These are phyloP conservation scores for Fistulifera pelliculosa DNA, from an alignment of 108 stramenopile genomes.

Conservation along the genomic window DNA sequence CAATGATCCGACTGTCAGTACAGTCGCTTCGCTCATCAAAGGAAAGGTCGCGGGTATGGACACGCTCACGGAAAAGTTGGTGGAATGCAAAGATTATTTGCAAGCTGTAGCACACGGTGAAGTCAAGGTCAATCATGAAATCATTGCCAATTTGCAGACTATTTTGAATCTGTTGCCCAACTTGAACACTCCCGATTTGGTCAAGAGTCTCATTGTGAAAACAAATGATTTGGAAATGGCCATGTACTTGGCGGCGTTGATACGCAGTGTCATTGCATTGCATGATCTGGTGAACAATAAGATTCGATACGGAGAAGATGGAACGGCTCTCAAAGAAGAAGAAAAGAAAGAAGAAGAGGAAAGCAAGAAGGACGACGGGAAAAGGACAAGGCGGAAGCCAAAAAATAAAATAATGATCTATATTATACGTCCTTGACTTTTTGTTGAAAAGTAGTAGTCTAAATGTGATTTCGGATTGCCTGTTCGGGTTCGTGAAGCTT, in stretches of 20 bases:
- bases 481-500: too few relatives aligned
- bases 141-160: slow-evolving; percentile 89
- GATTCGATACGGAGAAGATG: slow-evolving; percentile 71
- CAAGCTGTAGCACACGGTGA: slow-evolving; percentile 57
- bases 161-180: slow-evolving; percentile 97
- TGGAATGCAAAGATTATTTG: slow-evolving; percentile 91
- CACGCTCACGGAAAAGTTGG: slow-evolving; percentile 82
- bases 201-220: slow-evolving; percentile 85
- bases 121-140: slow-evolving; percentile 71
- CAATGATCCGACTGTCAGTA: slow-evolving; percentile 97
- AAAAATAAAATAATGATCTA: too few relatives aligned
- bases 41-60: slow-evolving; percentile 88
- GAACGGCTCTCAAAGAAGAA: slow-evolving; percentile 24
- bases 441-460: too few relatives aligned
- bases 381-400: slow-evolving; percentile 3
- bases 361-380: slow-evolving; percentile 28
- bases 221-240: slow-evolving; percentile 99
- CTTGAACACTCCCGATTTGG: slow-evolving; percentile 90
- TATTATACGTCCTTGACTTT: too few relatives aligned
- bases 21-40: slow-evolving; percentile 88
- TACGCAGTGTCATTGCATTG: slow-evolving; percentile 91
- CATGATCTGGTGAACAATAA: slow-evolving; percentile 96
- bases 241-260: slow-evolving; percentile 79
- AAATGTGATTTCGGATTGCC: too few relatives aligned
- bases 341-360: slow-evolving; percentile 36